Evolutionary conservation across 768 basidiomycete genomes (phyloP), one percentile per base, ranked within the genome.

Genomic region (Collybiopsis confluens): DNA sequence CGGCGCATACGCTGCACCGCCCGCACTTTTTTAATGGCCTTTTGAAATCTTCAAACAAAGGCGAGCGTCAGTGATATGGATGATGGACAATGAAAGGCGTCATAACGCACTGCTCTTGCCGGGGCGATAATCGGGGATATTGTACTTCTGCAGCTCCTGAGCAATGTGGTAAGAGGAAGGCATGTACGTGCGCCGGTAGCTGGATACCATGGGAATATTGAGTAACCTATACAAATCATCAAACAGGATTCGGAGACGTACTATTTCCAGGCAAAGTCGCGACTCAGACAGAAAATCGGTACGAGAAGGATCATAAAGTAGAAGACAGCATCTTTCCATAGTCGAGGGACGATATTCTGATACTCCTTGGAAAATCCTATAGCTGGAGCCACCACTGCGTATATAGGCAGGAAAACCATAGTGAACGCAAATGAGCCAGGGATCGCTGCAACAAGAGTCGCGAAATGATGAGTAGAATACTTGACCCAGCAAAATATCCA

Each of bases 21-120:
- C n/a, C 97, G 85, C 11, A 99, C 97, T 68, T 99, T 99, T 71
- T 98, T 98, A 79, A 99, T 99, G 15, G 97, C 97, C 67, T 98
- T 97, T 70, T 98, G 94, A 73, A 97, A 97, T 69, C 92, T 95
- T 54, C 9, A 47, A 24, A 55, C 35, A 28, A 62, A 26, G 30
- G 6, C 30, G 30, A 33, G 61, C 48, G 45, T 54, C 54, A 46
- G 35, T 28, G 35, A 58, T 52, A 61, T 45, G n/a, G 33, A 46
- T 18, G 9, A 46, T 18, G 9, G 58, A n/a, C 23, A 50, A 43
- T 7, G 11, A 46, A 38, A 26, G 35, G 41, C 45, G 49, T 56
- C 45, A 40, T 24, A 16, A 80, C 85, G 60, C 61, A 98, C 88
- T 98, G 97, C 70, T 97, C 97, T 70, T 98, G 96, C 54, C 97